Base-by-base conservation (phyloP, 495 filamentous ascomycete species). In the Aspergillus bridgeri region DNA sequence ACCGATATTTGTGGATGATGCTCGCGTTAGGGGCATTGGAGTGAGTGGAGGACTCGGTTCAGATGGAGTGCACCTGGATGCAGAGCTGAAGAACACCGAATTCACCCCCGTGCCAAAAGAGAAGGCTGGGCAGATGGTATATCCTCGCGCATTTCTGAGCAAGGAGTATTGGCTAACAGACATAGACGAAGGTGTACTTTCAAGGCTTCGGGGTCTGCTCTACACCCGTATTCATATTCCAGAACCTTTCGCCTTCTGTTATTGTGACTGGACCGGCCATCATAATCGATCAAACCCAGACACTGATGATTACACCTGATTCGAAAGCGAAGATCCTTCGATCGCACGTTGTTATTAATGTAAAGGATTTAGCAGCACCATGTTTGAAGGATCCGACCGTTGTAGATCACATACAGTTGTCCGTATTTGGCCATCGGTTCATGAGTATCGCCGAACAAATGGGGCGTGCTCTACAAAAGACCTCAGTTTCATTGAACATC, bases 371-470 rank as follows among this genome's bases (percentile, higher is more conserved):
- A n/a, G n/a, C n/a, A n/a, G n/a, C n/a, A n/a, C n/a, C n/a, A n/a
- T n/a, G n/a, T 6, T 38, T 15, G 33, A 38, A 38, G 11, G 9
- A 38, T 38, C 9, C 33, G 3, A 38, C 33, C 3, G 7, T 11
- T 4, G 64, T 79, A 43, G 76, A 96, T 63, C 93, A 94, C 0
- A 96, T 98, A 68, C 88, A 94, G 73, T 83, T 98, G 5, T 94
- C 86, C 67, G 95, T 98, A 57, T 98, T 98, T 63, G 91, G 91
- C 2, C 92, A 98, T 69, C 80, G 94, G 1, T 98, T 98, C 75
- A 98, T 98, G 94, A 91, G 93, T 15, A 98, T 98, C 67, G 94
- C 94, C 4, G 94, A 98, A 73, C 93, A 97, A 69, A 98, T 97
- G 93, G 94, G 94, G 5, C 79, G 91, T 53, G 92, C 94, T 3